A percentile compares a stretch with the other conserved stretches of the same genome.
phyloP scores from a whole-genome alignment of 2,329 filamentous ascomycete species.

The Massarina eburnea region DNA sequence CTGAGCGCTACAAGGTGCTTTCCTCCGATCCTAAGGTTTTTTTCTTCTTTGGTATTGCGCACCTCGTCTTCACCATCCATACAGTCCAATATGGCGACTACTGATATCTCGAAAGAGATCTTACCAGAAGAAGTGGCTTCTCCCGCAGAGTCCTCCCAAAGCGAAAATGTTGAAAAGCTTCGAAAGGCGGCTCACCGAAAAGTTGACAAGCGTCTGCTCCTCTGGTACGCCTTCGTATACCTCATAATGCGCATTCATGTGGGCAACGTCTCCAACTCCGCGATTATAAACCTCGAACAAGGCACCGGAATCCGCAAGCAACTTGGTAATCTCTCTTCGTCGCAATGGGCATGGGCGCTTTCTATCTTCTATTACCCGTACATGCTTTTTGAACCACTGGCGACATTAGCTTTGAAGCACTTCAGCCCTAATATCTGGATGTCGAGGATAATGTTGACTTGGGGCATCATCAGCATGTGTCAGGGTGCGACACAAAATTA shows the following conservation, averaged over 20 bases:
- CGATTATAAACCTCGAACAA: constrained; percentile 39
- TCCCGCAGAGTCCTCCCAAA: constrained; percentile 9
- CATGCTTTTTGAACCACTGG: constrained; percentile 32
- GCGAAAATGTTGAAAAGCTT: constrained; percentile 3
- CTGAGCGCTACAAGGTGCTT: too few relatives aligned
- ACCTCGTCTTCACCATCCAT: too few relatives aligned
- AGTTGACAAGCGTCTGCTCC: constrained; percentile 33
- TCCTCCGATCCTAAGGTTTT: too few relatives aligned
- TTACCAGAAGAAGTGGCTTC: constrained; percentile 9
- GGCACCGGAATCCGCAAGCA: constrained; percentile 36
- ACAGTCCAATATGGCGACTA: too few relatives aligned
- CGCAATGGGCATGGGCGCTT: constrained; percentile 38
- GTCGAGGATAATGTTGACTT: constrained; percentile 25
- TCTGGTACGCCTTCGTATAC: constrained; percentile 38
- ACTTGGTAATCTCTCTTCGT: constrained; percentile 31
- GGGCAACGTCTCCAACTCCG: constrained; percentile 37
- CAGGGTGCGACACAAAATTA: constrained; percentile 50
- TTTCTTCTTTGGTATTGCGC: too few relatives aligned
- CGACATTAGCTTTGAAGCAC: constrained; percentile 22
- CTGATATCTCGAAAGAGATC: constrained; percentile 4
- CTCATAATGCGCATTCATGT: constrained; percentile 35
- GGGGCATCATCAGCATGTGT: constrained; percentile 43
- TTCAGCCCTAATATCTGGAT: constrained; percentile 26
- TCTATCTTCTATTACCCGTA: constrained; percentile 41
- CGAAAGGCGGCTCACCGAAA: constrained; percentile 29